A percentile compares a stretch with the other conserved stretches of the same genome.
phyloP scores from a whole-genome alignment of 768 basidiomycete genomes.

The Amanita polypyramis region DNA sequence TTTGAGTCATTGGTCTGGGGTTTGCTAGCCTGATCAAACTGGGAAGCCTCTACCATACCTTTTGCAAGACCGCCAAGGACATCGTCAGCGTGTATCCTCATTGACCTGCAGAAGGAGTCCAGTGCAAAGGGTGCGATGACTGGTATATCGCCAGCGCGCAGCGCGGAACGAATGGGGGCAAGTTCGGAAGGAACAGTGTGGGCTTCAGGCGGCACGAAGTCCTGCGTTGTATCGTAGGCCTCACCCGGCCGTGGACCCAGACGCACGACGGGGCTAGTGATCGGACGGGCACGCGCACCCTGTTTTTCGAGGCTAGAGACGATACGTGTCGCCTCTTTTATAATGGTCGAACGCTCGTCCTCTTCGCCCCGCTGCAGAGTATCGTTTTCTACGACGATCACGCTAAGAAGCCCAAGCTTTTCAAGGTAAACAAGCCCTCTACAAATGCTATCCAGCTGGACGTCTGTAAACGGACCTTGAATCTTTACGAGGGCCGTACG shows the following conservation, averaged over 20 bases:
- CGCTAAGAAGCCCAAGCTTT: constrained; percentile 90
- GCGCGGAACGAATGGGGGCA: constrained; percentile 75
- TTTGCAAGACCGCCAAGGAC: constrained; percentile 80
- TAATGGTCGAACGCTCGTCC: constrained; percentile 53
- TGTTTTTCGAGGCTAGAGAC: constrained; percentile 75
- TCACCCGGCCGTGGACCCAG: constrained; percentile 65
- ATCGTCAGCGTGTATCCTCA: constrained; percentile 80
- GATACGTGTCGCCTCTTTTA: constrained; percentile 80
- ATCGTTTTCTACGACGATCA: constrained; percentile 92
- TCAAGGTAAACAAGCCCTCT: constrained; percentile 92
- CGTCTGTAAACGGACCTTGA: constrained; percentile 90
- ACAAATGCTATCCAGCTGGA: constrained; percentile 88
- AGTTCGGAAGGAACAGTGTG: constrained; percentile 78
- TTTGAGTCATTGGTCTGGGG: constrained; percentile 8
- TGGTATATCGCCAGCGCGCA: constrained; percentile 91
- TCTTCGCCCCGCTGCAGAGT: constrained; percentile 55
- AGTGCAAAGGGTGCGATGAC: constrained; percentile 90
- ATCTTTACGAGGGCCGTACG: constrained; percentile 94
- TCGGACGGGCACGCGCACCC: constrained; percentile 79
- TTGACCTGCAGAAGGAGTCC: constrained; percentile 81
- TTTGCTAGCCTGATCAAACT: constrained; percentile 19
- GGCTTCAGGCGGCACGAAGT: constrained; percentile 49
- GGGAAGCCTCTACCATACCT: constrained; percentile 63
- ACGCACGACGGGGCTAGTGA: constrained; percentile 78
- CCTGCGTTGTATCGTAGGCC: constrained; percentile 19